Conservation (phyloP, 345 rosid species). For the Eucalyptus marginata region DNA sequence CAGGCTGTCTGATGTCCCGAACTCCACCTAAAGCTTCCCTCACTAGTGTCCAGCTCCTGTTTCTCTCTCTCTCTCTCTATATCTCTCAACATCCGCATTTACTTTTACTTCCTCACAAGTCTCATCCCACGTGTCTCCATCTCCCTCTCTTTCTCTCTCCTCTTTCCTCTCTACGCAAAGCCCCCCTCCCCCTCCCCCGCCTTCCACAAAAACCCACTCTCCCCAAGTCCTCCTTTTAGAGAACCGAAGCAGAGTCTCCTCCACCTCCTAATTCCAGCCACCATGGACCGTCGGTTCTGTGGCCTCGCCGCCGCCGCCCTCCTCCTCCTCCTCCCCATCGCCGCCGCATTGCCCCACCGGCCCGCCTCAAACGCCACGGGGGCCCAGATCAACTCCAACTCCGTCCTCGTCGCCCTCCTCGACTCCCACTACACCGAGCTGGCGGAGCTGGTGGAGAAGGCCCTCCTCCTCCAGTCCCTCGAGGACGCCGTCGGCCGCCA, state of each 20-base stretch:
- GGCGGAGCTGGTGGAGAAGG: constrained; percentile 85
- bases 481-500: constrained; percentile 79
- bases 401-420: constrained; percentile 87
- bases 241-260: background rate
- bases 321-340: constrained; percentile 2
- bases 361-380: background rate
- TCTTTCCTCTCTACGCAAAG: background rate
- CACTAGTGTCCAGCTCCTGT: background rate
- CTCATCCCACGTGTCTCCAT: background rate
- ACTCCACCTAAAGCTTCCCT: background rate
- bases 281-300: constrained; percentile 43
- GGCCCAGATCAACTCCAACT: constrained; percentile 70
- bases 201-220: background rate
- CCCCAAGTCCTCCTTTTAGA: background rate
- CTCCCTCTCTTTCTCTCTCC: background rate
- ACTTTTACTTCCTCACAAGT: background rate
- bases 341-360: constrained; percentile 22
- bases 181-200: background rate
- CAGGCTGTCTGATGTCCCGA: constrained; percentile 27
- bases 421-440: constrained; percentile 93
- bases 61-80: background rate
- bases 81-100: background rate
- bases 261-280: background rate
- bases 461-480: constrained; percentile 75
- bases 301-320: constrained; percentile 25